Evolutionary conservation across 1,284 basidiomycete genomes (phyloP), one percentile per base, ranked within the genome.

Genomic region (Singerocomus inundabilis): DNA sequence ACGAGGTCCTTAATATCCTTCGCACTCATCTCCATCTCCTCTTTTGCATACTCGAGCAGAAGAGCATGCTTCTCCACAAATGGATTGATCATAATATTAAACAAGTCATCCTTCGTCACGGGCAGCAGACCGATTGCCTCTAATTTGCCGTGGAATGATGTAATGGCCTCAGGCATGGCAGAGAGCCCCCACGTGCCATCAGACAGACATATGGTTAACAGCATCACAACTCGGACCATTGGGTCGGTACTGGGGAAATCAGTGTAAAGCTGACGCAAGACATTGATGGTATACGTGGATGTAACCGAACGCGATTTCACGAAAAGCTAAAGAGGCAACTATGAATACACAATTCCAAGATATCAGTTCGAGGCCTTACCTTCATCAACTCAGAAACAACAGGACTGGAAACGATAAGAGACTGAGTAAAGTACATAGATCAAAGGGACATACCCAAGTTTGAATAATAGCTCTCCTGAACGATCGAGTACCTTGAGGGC

Each of bases 401-500:
- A 21, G 67, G 65, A 41, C 83, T 85, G 45, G 44, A 51, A 52
- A 53, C 30, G 57, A 56, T 56, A 44, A 57, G 51, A 28, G 39
- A 41, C 26, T 0, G 50, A 36, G 18, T n/a, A 18, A 46, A 46
- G 45, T 40, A 40, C 48, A 53, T 48, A 28, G 46, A 49, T 51
- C 44, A 16, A 70, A 74, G 52, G 61, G 18, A 57, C 61, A 15
- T 37, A 84, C 84, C 73, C 63, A 35, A 85, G 70, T 52, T 80
- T 75, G 60, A 88, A 89, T 13, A 76, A 74, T 16, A 89, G 72
- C 47, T 78, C 71, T 6, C 81, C 80, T 28, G 77, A 72, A 53
- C 79, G 78, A 65, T 87, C 79, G 35, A 89, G 71, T 49, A 71
- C 70, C 64, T 84, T 85, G 46, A 89, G 69, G 29, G 84, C 86